Percentiles rank a stretch among this genome's conserved stretches.
These are phyloP conservation scores for Tetracladium setigerum DNA, from an alignment of 495 filamentous ascomycete species.

Conservation along the genomic window DNA sequence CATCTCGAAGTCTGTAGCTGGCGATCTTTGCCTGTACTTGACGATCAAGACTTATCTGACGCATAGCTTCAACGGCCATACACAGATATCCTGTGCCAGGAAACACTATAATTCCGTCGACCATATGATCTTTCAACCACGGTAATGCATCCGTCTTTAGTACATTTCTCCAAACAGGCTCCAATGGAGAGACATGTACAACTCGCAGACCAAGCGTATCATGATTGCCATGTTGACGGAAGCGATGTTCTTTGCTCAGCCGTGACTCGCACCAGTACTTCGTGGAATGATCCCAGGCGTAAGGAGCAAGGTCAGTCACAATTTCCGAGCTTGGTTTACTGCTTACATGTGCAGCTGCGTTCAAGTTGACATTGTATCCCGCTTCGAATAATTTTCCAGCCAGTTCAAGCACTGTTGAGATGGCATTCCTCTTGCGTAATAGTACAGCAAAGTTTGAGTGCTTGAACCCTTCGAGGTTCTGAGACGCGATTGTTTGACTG, in stretches of 20 bases:
- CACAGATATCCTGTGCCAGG: conserved; percentile 40
- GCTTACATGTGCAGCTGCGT: neutral
- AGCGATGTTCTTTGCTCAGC: conserved; percentile 22
- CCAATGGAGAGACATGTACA: conserved; percentile 13
- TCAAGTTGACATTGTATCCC: conserved; percentile 24
- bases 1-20: neutral
- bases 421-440: conserved; percentile 34
- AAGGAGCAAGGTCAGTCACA: conserved; percentile 25
- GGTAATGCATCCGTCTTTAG: conserved; percentile 29
- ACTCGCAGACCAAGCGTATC: conserved; percentile 26
- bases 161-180: conserved; percentile 28
- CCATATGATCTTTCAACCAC: conserved; percentile 41
- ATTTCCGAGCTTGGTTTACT: conserved; percentile 25
- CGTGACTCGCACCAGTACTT: conserved; percentile 27
- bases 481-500: conserved; percentile 33
- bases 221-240: conserved; percentile 19
- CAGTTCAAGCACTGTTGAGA: conserved; percentile 34
- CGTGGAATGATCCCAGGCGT: conserved; percentile 26
- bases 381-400: conserved; percentile 23
- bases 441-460: conserved; percentile 34
- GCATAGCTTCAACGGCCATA: conserved; percentile 38
- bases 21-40: neutral
- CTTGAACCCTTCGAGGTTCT: conserved; percentile 1
- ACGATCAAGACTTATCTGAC: conserved; percentile 25
- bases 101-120: conserved; percentile 32